These are phyloP conservation scores for Xylaria hypoxylon DNA, from an alignment of 2,329 filamentous ascomycete genomes.

Conservation along the genomic window DNA sequence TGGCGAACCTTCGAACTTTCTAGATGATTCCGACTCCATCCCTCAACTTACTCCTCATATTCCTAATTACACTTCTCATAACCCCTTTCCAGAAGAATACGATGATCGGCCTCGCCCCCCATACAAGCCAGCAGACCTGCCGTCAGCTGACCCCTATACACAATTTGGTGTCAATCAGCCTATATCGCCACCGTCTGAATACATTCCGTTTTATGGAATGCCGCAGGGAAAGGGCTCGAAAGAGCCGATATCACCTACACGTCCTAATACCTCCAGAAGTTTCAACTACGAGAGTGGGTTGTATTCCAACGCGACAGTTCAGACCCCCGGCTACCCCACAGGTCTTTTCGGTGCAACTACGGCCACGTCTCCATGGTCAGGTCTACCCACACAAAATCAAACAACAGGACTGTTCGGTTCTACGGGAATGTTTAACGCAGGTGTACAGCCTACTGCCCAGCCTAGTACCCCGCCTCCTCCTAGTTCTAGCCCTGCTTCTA, in stretches of 20 bases:
- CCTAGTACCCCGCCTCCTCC: too few species aligned
- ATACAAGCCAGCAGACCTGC: conserved; percentile 35
- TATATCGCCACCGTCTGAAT: conserved; percentile 39
- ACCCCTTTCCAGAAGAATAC: conserved; percentile 26
- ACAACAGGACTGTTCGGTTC: neutral
- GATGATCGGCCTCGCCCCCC: conserved; percentile 27
- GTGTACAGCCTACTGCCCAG: neutral
- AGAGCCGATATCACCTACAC: conserved; percentile 39
- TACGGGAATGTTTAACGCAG: neutral
- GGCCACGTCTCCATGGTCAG: neutral
- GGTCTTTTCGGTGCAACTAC: neutral
- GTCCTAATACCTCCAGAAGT: conserved; percentile 47
- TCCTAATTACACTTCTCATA: conserved; percentile 32
- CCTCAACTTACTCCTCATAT: conserved; percentile 28
- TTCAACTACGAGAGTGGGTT: conserved; percentile 54
- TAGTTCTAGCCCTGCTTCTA: too few species aligned
- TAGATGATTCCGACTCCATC: conserved; percentile 10
- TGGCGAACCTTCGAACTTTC: neutral
- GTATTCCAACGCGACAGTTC: conserved; percentile 51
- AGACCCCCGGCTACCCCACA: conserved; percentile 10
- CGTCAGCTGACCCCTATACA: conserved; percentile 32
- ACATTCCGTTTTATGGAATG: conserved; percentile 45
- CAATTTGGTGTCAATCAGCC: conserved; percentile 38
- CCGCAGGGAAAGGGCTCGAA: conserved; percentile 43
- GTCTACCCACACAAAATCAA: neutral